Evolutionary conservation across 169 alveolate species (phyloP), one percentile per base, ranked within the genome.

Genomic region (Babesia caballi): DNA sequence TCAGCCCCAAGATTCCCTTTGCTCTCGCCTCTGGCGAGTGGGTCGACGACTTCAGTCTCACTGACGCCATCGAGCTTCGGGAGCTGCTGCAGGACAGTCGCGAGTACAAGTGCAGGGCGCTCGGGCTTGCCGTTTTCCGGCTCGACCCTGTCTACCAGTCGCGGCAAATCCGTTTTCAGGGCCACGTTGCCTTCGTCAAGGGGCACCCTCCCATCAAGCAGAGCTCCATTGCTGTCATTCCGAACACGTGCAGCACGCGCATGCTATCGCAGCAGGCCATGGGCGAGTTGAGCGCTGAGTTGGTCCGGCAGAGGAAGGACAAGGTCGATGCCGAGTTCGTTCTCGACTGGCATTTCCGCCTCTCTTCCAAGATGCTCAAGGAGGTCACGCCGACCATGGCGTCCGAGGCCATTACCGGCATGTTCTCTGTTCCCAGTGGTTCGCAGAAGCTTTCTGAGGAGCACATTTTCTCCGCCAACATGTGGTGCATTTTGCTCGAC

Each of bases 11-110:
- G 53, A 56, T 88, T 9, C 70, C 85, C 49, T 73, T 80, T n/a
- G 90, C 85, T 12, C 40, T 88, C 19, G 89, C 91, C 21, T 47
- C 76, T 28, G 93, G 93, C 32, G 91, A 88, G 28, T 88, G 93
- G 93, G 56, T 88, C 17, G 93, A 88, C 27, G 83, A 84, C 51
- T 49, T 85, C 21, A 83, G 66, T 35, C 90, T 83, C 30, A 73
- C 69, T 27, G 91, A 88, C 47, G 57, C 93, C 0, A 60, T 73
- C 28, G 93, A 88, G 44, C 78, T 70, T 36, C 30, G 93, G 35
- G 93, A 88, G 44, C 66, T 88, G 36, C 36, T 88, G 23, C 69
- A 82, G 46, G 93, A 88, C 54, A 66, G 67, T n/a, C 73, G 93
- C 21, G 93, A 88, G 40, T 88, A 84, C 60, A 60, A 88, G 57